These are phyloP conservation scores for Coemansia sp. DNA, from an alignment of 192 early-diverging fungal species.

Conservation along the genomic window DNA sequence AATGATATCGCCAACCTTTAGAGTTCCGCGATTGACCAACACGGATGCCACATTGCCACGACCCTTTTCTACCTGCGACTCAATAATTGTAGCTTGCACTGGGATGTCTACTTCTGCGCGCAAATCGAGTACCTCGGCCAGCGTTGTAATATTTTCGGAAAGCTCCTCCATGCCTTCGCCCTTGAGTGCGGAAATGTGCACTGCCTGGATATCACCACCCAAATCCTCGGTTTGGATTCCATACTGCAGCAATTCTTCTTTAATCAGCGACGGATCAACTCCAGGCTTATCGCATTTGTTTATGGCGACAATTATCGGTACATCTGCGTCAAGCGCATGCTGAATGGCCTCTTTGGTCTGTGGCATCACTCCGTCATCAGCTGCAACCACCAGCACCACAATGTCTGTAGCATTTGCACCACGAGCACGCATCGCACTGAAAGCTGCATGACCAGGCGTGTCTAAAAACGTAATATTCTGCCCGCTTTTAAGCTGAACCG, in stretches of 20 bases:
- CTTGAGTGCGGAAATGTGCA: constrained; percentile 88
- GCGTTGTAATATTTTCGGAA: constrained; percentile 81
- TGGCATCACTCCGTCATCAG: constrained; percentile 98
- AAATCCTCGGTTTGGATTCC: constrained; percentile 86
- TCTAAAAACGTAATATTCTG: constrained; percentile 87
- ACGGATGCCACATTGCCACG: constrained; percentile 84
- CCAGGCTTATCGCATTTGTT: constrained; percentile 97
- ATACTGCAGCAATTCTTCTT: constrained; percentile 70
- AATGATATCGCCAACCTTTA: constrained; percentile 70
- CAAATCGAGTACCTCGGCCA: constrained; percentile 86
- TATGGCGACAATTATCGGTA: constrained; percentile 92
- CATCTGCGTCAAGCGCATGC: constrained; percentile 78
- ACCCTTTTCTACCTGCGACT: constrained; percentile 84
- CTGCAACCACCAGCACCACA: constrained; percentile 93
- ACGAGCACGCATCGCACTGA: constrained; percentile 89
- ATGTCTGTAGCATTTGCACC: constrained; percentile 94
- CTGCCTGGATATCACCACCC: constrained; percentile 89
- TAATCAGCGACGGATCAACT: constrained; percentile 58
- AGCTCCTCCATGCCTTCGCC: constrained; percentile 82
- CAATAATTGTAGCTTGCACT: constrained; percentile 84
- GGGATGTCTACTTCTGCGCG: constrained; percentile 75
- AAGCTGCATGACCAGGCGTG: constrained; percentile 96
- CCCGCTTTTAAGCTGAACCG: constrained; percentile 48
- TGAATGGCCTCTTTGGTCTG: constrained; percentile 95
- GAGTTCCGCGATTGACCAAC: constrained; percentile 85